Conservation (phyloP, 2,329 filamentous ascomycete genomes). For the Setomelanomma holmii region DNA sequence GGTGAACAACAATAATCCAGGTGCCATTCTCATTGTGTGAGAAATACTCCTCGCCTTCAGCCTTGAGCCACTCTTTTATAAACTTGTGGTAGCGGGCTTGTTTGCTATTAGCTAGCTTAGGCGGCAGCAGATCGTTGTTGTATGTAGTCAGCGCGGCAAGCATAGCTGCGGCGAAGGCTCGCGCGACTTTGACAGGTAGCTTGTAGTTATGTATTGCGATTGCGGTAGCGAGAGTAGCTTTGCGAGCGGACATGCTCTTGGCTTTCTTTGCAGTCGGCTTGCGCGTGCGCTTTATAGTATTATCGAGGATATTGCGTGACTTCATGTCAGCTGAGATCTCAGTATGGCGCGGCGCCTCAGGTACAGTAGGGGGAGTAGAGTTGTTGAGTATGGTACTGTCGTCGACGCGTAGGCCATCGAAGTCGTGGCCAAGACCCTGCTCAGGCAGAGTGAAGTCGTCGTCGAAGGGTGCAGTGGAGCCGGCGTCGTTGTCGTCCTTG, state of each 20-base stretch:
- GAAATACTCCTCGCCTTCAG: slow-evolving; percentile 1
- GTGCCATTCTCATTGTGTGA: slow-evolving; percentile 1
- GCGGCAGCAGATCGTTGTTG: slow-evolving; percentile 1
- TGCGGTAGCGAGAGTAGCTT: slow-evolving; percentile 1
- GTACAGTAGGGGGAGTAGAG: slow-evolving; percentile 1
- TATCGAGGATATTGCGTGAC: not conserved
- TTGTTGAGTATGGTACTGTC: not conserved
- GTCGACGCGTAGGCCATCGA: not conserved
- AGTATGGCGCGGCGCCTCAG: not conserved
- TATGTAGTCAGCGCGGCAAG: slow-evolving; percentile 1
- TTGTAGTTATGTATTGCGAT: not conserved
- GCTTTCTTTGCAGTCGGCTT: not conserved
- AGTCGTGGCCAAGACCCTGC: not conserved
- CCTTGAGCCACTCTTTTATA: not conserved
- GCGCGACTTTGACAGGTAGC: slow-evolving; percentile 1
- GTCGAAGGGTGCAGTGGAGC: not conserved
- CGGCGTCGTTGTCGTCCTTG: not conserved
- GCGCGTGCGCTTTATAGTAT: not conserved
- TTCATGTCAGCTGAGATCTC: not conserved
- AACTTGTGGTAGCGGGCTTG: not conserved
- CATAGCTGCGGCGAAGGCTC: not conserved
- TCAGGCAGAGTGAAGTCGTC: not conserved
- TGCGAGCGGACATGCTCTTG: not conserved
- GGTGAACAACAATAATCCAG: not conserved
- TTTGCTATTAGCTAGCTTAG: slow-evolving; percentile 1